Percentiles rank a stretch among this genome's conserved stretches.
Conservation (phyloP, 305 asterid genomes). For the Fraxinus sp. region DNA sequence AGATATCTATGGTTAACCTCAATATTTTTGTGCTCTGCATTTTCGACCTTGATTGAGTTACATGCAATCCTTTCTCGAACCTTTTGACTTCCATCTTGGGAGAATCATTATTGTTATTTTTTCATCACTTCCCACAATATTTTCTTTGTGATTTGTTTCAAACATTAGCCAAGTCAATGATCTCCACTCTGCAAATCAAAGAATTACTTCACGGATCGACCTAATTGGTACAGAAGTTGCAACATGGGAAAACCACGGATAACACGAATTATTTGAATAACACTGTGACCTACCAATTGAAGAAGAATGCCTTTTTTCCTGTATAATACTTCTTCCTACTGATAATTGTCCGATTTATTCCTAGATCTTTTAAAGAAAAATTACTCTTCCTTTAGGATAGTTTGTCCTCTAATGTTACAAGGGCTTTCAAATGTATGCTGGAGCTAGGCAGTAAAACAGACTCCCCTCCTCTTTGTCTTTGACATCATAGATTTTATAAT, state of each 20-base stretch:
- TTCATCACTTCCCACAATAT: not conserved
- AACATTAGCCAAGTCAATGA: not conserved
- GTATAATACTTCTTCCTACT: not conserved
- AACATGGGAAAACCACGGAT: not conserved
- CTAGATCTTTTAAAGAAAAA: not conserved
- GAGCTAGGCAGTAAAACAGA: not conserved
- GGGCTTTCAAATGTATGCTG: not conserved
- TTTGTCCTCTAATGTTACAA: not conserved
- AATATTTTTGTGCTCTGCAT: not conserved
- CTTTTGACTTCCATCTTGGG: not conserved
- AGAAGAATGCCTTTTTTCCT: not conserved
- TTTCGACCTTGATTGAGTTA: not conserved
- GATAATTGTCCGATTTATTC: not conserved
- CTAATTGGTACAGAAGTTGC: not conserved
- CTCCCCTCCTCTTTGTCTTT: slow-evolving; percentile 3
- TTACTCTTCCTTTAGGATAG: not conserved
- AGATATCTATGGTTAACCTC: not conserved
- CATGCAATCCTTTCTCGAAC: slow-evolving; percentile 1
- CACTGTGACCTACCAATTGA: not conserved
- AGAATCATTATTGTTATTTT: not conserved
- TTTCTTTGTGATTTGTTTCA: not conserved
- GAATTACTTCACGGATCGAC: not conserved
- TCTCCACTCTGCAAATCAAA: not conserved
- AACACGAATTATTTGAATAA: not conserved
- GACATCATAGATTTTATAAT: slow-evolving; percentile 9